Conservation (phyloP, 106 monocot species). For the Dactylorhiza incarnata region DNA sequence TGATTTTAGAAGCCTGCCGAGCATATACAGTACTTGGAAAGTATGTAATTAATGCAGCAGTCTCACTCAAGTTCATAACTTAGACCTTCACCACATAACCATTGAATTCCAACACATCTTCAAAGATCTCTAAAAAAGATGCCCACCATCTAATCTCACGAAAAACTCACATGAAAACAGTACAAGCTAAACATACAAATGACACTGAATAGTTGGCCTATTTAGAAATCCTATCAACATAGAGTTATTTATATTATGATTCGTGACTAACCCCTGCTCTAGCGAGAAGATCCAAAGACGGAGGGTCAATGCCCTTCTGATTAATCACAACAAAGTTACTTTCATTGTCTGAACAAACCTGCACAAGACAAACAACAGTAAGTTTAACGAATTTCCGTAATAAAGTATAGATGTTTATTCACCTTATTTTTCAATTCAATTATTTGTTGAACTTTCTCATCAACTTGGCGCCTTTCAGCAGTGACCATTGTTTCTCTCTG, state of each 20-base stretch:
- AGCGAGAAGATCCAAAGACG: conserved; percentile 89
- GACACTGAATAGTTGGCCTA: not conserved
- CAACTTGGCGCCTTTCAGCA: conserved; percentile 94
- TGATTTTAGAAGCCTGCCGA: not conserved
- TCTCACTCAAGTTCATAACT: not conserved
- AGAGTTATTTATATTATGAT: not conserved
- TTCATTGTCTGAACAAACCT: conserved; percentile 77
- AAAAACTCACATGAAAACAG: not conserved
- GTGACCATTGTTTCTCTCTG: conserved; percentile 98
- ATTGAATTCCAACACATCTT: not conserved
- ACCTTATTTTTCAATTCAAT: conserved; percentile 95
- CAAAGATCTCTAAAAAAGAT: not conserved
- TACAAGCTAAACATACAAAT: not conserved
- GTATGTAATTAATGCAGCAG: not conserved
- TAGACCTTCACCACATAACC: not conserved
- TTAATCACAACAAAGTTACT: conserved; percentile 95
- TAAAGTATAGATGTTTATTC: not conserved
- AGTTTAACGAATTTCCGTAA: not conserved
- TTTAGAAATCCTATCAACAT: too few relatives aligned
- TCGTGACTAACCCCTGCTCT: conserved; percentile 77
- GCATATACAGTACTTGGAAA: not conserved
- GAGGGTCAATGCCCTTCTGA: conserved; percentile 99
- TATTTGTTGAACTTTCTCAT: conserved; percentile 76
- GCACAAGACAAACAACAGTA: conserved; percentile 5
- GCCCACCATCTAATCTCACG: not conserved